Evolutionary conservation across 2,329 filamentous ascomycete genomes (phyloP).

Genomic region (Fusarium sarcochroum): DNA sequence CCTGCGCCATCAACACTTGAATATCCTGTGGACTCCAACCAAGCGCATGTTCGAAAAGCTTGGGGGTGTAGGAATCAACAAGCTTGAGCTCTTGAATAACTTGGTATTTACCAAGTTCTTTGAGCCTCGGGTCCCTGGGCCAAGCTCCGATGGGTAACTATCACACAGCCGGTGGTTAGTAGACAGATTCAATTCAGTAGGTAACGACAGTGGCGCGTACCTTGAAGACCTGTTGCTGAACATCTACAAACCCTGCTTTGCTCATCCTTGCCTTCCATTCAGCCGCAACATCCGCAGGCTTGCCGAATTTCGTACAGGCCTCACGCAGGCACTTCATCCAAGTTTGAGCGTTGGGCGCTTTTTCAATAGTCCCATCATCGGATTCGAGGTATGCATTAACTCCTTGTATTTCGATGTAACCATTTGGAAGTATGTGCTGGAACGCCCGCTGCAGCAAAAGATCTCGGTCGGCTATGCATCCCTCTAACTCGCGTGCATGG

Average conservation of each 20-base stretch:
- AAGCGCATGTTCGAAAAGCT: conserved; percentile 27
- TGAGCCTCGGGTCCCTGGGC: conserved; percentile 25
- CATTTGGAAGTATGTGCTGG: neutral
- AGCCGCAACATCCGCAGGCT: conserved; percentile 8
- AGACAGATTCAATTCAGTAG: too few relatives aligned
- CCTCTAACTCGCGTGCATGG: conserved; percentile 28
- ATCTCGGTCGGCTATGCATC: conserved; percentile 10
- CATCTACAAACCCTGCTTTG: conserved; percentile 15
- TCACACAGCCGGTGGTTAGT: neutral
- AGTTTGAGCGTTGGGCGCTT: conserved; percentile 6
- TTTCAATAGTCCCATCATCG: conserved; percentile 18
- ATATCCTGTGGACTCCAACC: conserved; percentile 34
- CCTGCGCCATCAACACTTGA: conserved; percentile 32
- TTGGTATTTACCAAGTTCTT: conserved; percentile 31
- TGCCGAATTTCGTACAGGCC: conserved; percentile 27
- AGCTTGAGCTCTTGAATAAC: conserved; percentile 25
- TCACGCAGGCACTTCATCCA: conserved; percentile 18
- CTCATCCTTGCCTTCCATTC: conserved; percentile 18
- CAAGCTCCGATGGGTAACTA: conserved; percentile 28
- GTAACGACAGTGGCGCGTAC: neutral
- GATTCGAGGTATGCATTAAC: conserved; percentile 8
- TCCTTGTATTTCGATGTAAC: conserved; percentile 25
- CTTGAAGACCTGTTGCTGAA: conserved; percentile 14
- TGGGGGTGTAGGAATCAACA: conserved; percentile 35
- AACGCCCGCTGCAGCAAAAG: conserved; percentile 1